Base-by-base conservation (phyloP, 139 green algal genomes). In the Tetraselmis chui region DNA sequence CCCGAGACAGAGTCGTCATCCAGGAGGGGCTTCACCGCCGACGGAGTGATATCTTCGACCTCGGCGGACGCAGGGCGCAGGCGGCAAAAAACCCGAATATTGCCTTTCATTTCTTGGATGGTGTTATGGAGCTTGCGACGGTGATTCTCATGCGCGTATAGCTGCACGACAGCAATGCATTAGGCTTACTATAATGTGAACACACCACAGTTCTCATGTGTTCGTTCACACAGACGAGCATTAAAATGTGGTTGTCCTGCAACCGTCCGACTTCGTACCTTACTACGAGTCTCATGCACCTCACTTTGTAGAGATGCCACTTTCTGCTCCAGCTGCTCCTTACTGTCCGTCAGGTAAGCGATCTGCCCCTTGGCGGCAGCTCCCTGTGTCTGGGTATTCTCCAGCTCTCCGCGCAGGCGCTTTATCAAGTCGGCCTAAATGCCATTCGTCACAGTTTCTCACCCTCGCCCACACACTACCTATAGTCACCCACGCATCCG, bases 11-110 rank as follows among this genome's bases (percentile, higher is more conserved):
- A 59, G 26, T 80, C 76, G 75, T 91, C 89, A 2, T 59, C 59
- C 81, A 84, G 79, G 18, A 29, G 31, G 74, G 1, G 80, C 30
- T 23, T 23, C 29, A 23, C 27, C 26, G 2, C 23, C 45, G 29
- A 26, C 31, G 29, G 31, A 30, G n/a, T 32, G 32, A 31, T 31
- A 24, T 74, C 80, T 2, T 79, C 80, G 2, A 31, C 31, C 32
- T 80, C 74, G 5, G 30, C 30, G 31, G 83, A 86, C 28, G 88
- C 59, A 1, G 95, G 95, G 0, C 94, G 87, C 59, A 98, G 92
- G 0, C 95, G 89, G 83, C 91, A 94, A 87, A 97, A 98, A n/a
- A 98, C 95, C 2, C 95, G 88, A 81, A 98, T 97, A 88, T 98
- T 98, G 81, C 95, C 95, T 78, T 96, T 96, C 31, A 98, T 88